Percentiles rank a stretch among this genome's conserved stretches.
phyloP scores from a whole-genome alignment of 805 yeast species.

The Blastobotrys parvus region DNA sequence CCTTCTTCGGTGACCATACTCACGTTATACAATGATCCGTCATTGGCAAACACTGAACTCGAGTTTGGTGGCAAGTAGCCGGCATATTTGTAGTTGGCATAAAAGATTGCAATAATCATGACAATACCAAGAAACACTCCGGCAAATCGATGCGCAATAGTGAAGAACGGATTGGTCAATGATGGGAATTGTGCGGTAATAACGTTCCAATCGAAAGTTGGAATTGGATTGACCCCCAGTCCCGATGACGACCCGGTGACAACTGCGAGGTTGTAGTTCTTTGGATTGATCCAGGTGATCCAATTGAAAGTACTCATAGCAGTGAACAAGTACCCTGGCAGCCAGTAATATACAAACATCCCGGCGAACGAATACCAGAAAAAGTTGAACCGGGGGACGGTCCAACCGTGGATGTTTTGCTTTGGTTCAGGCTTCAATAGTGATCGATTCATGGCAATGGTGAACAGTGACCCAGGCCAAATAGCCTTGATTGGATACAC shows the following conservation, averaged over 20 bases:
- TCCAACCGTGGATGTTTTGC: slow-evolving; percentile 50
- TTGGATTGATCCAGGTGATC: slow-evolving; percentile 52
- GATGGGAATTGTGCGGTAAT: slow-evolving; percentile 27
- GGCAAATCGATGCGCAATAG: slow-evolving; percentile 3
- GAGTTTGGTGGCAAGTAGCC: slow-evolving; percentile 54
- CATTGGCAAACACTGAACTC: slow-evolving; percentile 44
- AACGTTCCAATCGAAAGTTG: slow-evolving; percentile 36
- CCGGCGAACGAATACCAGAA: slow-evolving; percentile 32
- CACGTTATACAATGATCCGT: slow-evolving; percentile 42
- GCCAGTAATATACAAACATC: slow-evolving; percentile 45
- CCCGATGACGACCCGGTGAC: slow-evolving; percentile 37
- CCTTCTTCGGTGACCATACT: slow-evolving; percentile 12
- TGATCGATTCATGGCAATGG: slow-evolving; percentile 42
- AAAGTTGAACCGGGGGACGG: slow-evolving; percentile 39
- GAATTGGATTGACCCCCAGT: slow-evolving; percentile 35
- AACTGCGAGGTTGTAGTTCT: slow-evolving; percentile 43
- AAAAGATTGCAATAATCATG: slow-evolving; percentile 16
- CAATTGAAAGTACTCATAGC: slow-evolving; percentile 50
- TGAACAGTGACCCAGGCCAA: slow-evolving; percentile 47
- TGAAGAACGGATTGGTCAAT: slow-evolving; percentile 38
- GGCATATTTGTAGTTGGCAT: slow-evolving; percentile 37
- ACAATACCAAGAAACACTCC: slow-evolving; percentile 9
- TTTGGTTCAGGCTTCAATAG: slow-evolving; percentile 25
- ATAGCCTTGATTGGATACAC: slow-evolving; percentile 44
- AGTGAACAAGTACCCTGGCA: slow-evolving; percentile 52